phyloP scores from a whole-genome alignment of 2,329 filamentous ascomycete genomes.

The Talaromyces marneffei region DNA sequence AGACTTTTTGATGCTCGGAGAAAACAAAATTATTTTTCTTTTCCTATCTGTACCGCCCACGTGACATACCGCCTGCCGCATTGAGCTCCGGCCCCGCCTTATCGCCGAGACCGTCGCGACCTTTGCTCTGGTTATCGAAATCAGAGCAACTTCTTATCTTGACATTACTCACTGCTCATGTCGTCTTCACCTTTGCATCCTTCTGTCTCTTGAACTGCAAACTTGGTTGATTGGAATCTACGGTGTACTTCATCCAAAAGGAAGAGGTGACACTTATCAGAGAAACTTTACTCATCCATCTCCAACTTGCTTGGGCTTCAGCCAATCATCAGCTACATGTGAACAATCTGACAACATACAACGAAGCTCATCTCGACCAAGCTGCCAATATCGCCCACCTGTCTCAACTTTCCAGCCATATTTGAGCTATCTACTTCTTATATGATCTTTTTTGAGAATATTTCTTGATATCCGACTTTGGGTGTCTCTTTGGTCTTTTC shows the following conservation, averaged over 20 bases:
- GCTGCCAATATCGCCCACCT: background rate
- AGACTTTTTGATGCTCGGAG: background rate
- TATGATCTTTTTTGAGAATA: background rate
- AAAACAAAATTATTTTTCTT: conserved; percentile 14
- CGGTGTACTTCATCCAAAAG: background rate
- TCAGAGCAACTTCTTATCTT: background rate
- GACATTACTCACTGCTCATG: background rate
- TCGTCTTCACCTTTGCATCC: background rate
- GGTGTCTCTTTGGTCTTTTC: background rate
- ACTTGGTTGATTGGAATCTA: background rate
- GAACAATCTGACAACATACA: background rate
- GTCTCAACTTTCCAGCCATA: background rate
- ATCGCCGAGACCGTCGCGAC: conserved; percentile 1
- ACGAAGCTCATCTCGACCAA: conserved; percentile 4
- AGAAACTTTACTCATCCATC: background rate
- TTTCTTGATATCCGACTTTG: background rate
- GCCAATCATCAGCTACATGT: conserved; percentile 6
- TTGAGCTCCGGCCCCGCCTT: conserved; percentile 9
- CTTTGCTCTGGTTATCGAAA: background rate
- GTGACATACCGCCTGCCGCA: conserved; percentile 10
- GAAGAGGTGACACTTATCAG: background rate
- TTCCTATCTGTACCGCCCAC: conserved; percentile 11
- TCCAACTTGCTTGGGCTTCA: background rate
- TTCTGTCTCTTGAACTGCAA: background rate
- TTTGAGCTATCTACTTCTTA: background rate